A percentile compares a stretch with the other conserved stretches of the same genome.
These are phyloP conservation scores for Pseudogymnoascus sp. DNA, from an alignment of 2,329 filamentous ascomycete species.

Conservation along the genomic window DNA sequence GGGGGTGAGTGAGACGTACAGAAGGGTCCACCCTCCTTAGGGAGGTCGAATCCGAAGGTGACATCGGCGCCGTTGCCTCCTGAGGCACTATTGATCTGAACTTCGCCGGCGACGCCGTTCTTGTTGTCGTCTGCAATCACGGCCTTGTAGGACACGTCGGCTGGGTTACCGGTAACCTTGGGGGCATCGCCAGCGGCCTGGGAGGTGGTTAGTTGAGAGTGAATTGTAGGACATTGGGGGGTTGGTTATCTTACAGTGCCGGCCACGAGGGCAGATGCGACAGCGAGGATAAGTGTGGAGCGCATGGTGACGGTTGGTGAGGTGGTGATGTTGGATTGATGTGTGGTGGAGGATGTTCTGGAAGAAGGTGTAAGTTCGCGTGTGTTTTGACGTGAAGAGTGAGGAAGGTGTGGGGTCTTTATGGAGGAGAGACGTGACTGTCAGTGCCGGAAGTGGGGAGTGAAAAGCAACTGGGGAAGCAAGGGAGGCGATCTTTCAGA, in stretches of 20 bases:
- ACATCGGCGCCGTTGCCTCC: constrained; percentile 49
- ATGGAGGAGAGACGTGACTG: not conserved
- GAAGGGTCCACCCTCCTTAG: constrained; percentile 49
- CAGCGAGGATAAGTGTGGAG: not conserved
- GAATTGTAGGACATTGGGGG: not conserved
- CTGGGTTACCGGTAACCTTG: not conserved
- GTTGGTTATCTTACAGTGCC: not conserved
- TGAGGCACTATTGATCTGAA: constrained; percentile 32
- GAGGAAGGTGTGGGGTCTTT: not conserved
- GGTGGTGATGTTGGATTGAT: not conserved
- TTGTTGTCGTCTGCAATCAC: not conserved
- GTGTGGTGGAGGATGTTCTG: not conserved
- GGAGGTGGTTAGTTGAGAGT: not conserved
- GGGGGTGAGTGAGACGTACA: not conserved
- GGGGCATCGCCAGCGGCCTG: not conserved
- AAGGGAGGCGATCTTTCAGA: not conserved
- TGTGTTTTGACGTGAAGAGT: not conserved
- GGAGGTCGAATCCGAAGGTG: constrained; percentile 46
- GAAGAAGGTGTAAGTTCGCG: not conserved
- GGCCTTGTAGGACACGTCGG: not conserved
- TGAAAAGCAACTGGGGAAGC: not conserved
- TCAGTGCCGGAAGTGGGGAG: not conserved
- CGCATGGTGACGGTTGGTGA: not conserved
- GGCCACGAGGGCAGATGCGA: not conserved
- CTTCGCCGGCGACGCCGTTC: constrained; percentile 45